phyloP scores from a whole-genome alignment of 1,284 basidiomycete genomes.

The Somion occarium region DNA sequence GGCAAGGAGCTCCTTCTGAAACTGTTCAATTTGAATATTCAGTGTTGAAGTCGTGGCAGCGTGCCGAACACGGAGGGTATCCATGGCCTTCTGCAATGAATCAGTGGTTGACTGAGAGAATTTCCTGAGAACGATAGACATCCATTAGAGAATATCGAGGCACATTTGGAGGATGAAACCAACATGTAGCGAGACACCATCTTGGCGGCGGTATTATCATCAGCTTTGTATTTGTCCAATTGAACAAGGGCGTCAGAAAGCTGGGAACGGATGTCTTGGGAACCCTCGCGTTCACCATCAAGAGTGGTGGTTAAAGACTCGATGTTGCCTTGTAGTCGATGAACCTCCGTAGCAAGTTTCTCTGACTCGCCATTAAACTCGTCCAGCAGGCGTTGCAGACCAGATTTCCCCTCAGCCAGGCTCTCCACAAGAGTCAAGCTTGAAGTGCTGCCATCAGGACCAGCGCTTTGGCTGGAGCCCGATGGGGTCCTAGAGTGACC shows the following conservation, averaged over 20 bases:
- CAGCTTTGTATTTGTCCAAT: conserved; percentile 57
- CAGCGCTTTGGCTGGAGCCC: conserved; percentile 13
- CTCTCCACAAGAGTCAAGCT: conserved; percentile 31
- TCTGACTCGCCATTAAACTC: conserved; percentile 49
- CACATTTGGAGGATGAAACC: conserved; percentile 6
- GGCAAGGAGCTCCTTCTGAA: conserved; percentile 41
- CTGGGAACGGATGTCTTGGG: conserved; percentile 38
- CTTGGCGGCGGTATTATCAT: conserved; percentile 75
- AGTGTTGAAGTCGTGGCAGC: conserved; percentile 59
- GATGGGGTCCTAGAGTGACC: conserved; percentile 28
- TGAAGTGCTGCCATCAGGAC: conserved; percentile 14
- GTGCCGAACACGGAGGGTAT: conserved; percentile 56
- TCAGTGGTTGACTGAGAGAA: conserved; percentile 82
- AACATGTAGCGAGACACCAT: conserved; percentile 90
- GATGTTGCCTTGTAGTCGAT: conserved; percentile 40
- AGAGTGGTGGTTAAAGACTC: conserved; percentile 37
- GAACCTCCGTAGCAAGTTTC: conserved; percentile 41
- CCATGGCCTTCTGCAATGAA: conserved; percentile 62
- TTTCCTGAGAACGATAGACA: conserved; percentile 44
- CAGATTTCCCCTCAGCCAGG: conserved; percentile 44
- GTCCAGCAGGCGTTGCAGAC: conserved; percentile 43
- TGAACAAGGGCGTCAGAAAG: conserved; percentile 47
- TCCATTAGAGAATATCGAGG: neutral
- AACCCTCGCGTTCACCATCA: conserved; percentile 41
- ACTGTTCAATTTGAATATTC: conserved; percentile 34